Evolutionary conservation across 2,329 filamentous ascomycete species (phyloP), one percentile per base, ranked within the genome.

Genomic region (Achaetomium macrosporum): DNA sequence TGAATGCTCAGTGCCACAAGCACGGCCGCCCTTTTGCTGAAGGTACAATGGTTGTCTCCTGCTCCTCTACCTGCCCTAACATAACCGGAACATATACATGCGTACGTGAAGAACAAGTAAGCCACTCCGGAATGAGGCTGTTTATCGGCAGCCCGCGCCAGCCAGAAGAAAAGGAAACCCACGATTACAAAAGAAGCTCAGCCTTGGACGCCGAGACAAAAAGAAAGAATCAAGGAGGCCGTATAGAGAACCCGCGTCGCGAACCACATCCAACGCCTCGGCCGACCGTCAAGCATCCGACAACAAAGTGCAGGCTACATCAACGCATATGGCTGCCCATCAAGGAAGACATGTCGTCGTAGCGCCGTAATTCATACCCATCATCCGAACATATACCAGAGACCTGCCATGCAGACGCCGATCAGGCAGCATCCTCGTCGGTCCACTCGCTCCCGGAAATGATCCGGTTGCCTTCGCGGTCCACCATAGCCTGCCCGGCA

Each of bases 381-480:
- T 58, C 43, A 46, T 55, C 13, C 25, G 44, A 19, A 48, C 41
- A 54, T 40, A 42, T 30, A 16, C 39, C 7, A 25, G 13, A n/a
- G 2, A 5, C 12, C 13, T 7, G 20, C 37, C n/a, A n/a, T n/a
- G n/a, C n/a, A n/a, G n/a, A n/a, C n/a, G n/a, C n/a, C 15, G 12
- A 2, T 71, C 63, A 82, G 62, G 75, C 83, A 35, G 73, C 77
- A 65, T 84, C 81, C 64, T 84, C 82, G 57, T 85, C 82, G 1
- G 81, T 83, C 82, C 82, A 85, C 63, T 85, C 82, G 66, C 81
- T 83, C 12, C 79, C 80, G 31, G 79, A 83, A n/a, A 79, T 70
- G 56, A 83, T 81, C 33, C 82, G 74, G 65, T 81, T 78, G n/a
- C 79, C 81, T 35, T 83, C 76, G n/a, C 71, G 68, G 54, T 83